Conservation (phyloP, 2,329 filamentous ascomycete species). For the Cercospora sp. region DNA sequence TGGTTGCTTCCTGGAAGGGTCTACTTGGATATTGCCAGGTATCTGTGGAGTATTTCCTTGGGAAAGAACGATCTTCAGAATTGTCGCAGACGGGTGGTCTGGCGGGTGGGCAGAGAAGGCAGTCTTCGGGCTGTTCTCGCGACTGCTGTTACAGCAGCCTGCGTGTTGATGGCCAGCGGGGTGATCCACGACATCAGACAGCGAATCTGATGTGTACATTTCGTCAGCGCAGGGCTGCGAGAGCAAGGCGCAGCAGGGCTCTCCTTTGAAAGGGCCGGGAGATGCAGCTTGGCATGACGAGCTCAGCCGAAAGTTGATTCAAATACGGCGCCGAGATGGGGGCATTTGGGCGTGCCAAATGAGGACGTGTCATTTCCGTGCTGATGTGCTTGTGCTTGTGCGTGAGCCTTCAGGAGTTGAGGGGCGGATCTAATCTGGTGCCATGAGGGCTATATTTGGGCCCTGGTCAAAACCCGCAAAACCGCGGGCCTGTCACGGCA, state of each 20-base stretch:
- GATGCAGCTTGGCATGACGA: background rate
- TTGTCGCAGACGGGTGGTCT: background rate
- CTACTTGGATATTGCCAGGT: conserved; percentile 1
- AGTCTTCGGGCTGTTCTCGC: background rate
- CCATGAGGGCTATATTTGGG: background rate
- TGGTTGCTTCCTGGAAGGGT: background rate
- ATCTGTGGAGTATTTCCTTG: background rate
- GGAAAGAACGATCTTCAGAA: conserved; percentile 8
- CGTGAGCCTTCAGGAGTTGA: background rate
- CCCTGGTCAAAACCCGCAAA: background rate
- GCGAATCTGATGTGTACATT: background rate
- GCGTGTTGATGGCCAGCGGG: background rate
- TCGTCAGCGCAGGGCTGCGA: background rate
- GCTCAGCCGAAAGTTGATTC: background rate
- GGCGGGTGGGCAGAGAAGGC: background rate
- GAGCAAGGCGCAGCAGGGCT: background rate
- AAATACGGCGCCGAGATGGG: background rate
- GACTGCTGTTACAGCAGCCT: background rate
- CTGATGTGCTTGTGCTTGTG: background rate
- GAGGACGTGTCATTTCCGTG: background rate
- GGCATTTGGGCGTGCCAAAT: background rate
- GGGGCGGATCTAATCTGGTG: background rate
- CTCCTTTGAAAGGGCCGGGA: background rate
- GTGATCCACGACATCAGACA: background rate
- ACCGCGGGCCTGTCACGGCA: background rate